Evolutionary conservation across 495 filamentous ascomycete species (phyloP).

Genomic region (Aspergillus homomorphus): DNA sequence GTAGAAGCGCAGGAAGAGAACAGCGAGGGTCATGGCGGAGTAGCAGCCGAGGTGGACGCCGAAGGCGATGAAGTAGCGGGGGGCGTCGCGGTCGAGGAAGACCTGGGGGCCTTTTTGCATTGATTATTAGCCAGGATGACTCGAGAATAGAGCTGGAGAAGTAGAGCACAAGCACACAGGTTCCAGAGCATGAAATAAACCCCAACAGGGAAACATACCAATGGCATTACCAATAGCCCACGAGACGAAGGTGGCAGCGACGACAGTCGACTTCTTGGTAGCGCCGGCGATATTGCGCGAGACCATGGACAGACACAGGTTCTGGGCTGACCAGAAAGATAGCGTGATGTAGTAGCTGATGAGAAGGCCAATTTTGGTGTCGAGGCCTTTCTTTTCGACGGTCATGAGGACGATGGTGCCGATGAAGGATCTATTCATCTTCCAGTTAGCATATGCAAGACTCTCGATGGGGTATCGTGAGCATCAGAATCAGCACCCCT

Average conservation of each 20-base stretch:
- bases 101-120: slow-evolving; percentile 41
- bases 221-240: slow-evolving; percentile 46
- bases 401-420: slow-evolving; percentile 64
- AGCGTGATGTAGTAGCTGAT: slow-evolving; percentile 62
- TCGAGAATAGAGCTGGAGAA: neutral
- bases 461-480: too few relatives aligned
- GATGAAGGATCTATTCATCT: slow-evolving; percentile 42
- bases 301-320: slow-evolving; percentile 56
- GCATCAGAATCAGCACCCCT: neutral
- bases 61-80: slow-evolving; percentile 41
- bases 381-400: slow-evolving; percentile 48
- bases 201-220: slow-evolving; percentile 21
- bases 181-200: too few relatives aligned
- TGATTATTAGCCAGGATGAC: neutral
- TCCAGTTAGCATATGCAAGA: neutral
- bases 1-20: slow-evolving; percentile 39
- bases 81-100: slow-evolving; percentile 37
- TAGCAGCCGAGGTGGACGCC: slow-evolving; percentile 45
- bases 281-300: slow-evolving; percentile 65
- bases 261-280: slow-evolving; percentile 59
- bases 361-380: slow-evolving; percentile 52
- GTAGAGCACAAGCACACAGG: too few relatives aligned
- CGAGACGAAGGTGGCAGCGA: slow-evolving; percentile 43
- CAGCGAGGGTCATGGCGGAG: slow-evolving; percentile 31
- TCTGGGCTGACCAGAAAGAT: slow-evolving; percentile 57